Base-by-base conservation (phyloP, 2,329 filamentous ascomycete species). In the Aureobasidium sp. region DNA sequence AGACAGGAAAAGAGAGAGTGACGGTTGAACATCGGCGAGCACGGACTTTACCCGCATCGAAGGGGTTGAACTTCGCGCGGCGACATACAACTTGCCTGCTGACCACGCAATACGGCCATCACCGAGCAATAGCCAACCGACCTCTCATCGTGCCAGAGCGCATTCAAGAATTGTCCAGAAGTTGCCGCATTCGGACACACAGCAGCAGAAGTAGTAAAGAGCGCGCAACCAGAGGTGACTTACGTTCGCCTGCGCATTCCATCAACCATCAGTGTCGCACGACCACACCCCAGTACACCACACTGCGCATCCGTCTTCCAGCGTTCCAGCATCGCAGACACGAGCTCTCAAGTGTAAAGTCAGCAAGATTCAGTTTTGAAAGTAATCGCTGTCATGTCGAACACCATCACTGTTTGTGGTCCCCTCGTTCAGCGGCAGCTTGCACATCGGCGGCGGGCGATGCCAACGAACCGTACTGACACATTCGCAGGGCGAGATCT, bases 401-500 rank as follows among this genome's bases (percentile, higher is more conserved):
- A 65, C 55, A 54, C 29, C 17, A 57, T 64, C 13, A 62, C 63
- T 55, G 64, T 65, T 46, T 62, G 58, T 63, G 42, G 53, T 40
- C 46, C 46, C 46, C 47, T 31, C 37, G 29, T 57, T 53, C 31
- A 15, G 27, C 40, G 19, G 21, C 51, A 19, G 27, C n/a, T 46
- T 8, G 31, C 33, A 37, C 21, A 45, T 19, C 8, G 46, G 29
- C 37, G 35, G 40, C 51, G 29, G 27, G 29, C 27, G 7, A 37
- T 46, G 43, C 15, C 37, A 19, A 17, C n/a, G 19, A 25, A 21
- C 19, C n/a, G 11, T 21, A 43, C 43, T 54, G 40, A 61, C 58
- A 47, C 9, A 19, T 33, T 27, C 11, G 25, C 66, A 85, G 78
- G 94, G 94, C 69, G 77, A 78, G 66, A 87, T 97, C 70, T 99